Evolutionary conservation across 441 rosid species (phyloP), one percentile per base, ranked within the genome.

Genomic region (Capsella rubella): DNA sequence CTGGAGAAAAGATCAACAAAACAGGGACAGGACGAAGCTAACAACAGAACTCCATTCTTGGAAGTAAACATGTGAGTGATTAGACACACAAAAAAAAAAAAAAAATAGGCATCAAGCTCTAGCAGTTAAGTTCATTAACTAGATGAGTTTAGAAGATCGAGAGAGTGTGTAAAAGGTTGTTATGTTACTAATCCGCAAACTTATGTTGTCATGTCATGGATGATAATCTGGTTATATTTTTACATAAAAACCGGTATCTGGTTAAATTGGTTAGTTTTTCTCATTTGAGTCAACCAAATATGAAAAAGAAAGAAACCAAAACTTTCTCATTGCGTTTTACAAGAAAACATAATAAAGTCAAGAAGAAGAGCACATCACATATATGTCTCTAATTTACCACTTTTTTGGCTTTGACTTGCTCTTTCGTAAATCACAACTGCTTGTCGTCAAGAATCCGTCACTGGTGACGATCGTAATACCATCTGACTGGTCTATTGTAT

Each of bases 21-120:
- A 29, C 14, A 1, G 86, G 82, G 69, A 74, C 82, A 79, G 79
- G 88, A 81, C 64, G 83, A 81, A 60, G 81, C 85, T 60, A 82
- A 80, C 35, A 75, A 78, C 64, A 87, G 97, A 85, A 78, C 90
- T 73, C 97, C 95, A 29, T 91, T 93, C 39, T 45, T 87, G 12
- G 81, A 84, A 62, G 80, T 91, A 67, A 93, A 91, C 79, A 82
- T 69, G 21, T 78, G 76, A 71, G 5, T 37, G 42, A 32, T 51
- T 4, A 31, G 50, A 61, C 4, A 10, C 4, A 0, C 14, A 11
- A 0, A 12, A 8, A 18, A 42, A 46, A 53, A 29, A 1, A 53
- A 21, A 32, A 46, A 53, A 18, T 0, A 53, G 21, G 40, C 43
- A 49, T 58, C 15, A 10, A 25, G 45, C 6, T 58, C 11, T 50